These are phyloP conservation scores for Cokeromyces recurvatus DNA, from an alignment of 371 early-diverging fungal species.

Conservation along the genomic window DNA sequence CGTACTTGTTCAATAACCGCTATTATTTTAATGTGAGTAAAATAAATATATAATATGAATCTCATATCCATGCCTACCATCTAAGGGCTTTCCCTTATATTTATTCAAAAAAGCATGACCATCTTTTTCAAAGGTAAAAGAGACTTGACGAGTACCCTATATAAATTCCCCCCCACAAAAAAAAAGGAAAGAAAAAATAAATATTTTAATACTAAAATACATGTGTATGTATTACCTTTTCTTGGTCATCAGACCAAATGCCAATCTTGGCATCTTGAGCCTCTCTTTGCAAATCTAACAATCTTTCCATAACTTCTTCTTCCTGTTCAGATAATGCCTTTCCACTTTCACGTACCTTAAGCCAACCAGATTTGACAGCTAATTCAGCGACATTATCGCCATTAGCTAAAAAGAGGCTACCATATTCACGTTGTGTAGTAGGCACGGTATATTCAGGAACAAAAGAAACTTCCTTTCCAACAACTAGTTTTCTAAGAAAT, in stretches of 20 bases:
- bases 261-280: conserved; percentile 74
- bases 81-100: conserved; percentile 75
- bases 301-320: conserved; percentile 52
- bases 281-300: conserved; percentile 65
- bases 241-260: conserved; percentile 66
- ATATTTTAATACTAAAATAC: neutral
- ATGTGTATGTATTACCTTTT: conserved; percentile 47
- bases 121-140: conserved; percentile 64
- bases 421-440: conserved; percentile 71
- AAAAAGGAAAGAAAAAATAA: neutral
- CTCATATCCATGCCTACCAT: conserved; percentile 46
- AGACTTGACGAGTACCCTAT: conserved; percentile 54
- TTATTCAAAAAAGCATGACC: conserved; percentile 70
- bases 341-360: conserved; percentile 65
- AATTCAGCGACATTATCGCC: conserved; percentile 70
- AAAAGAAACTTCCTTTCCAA: conserved; percentile 88
- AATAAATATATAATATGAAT: too few species aligned
- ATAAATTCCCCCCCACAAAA: too few species aligned
- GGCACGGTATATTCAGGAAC: conserved; percentile 70
- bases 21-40: conserved; percentile 2
- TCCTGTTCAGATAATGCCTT: conserved; percentile 35
- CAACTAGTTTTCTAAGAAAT: conserved; percentile 78
- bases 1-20: conserved; percentile 92
- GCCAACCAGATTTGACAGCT: conserved; percentile 83
- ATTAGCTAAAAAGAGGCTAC: conserved; percentile 54